phyloP scores from a whole-genome alignment of 2,329 filamentous ascomycete genomes.

The Pestalotiopsis sp. region DNA sequence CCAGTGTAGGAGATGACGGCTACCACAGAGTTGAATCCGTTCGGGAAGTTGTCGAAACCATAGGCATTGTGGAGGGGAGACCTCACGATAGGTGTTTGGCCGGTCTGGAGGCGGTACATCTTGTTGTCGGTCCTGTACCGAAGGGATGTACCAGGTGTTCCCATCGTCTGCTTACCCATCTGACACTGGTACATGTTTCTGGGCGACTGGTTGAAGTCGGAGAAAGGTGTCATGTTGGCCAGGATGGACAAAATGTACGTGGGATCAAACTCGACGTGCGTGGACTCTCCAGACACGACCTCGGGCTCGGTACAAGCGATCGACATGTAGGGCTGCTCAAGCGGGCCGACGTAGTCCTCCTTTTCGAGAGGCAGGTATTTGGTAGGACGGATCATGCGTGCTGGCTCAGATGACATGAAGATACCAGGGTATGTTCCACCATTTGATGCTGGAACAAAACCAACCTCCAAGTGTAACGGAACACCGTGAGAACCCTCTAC shows the following conservation, averaged over 20 bases:
- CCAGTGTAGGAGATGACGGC: slow-evolving; percentile 98
- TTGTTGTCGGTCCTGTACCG: slow-evolving; percentile 96
- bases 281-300: slow-evolving; percentile 83
- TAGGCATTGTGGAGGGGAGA: slow-evolving; percentile 94
- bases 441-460: slow-evolving; percentile 83
- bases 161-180: slow-evolving; percentile 99
- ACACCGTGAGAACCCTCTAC: slow-evolving; percentile 82
- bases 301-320: slow-evolving; percentile 91
- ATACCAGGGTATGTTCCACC: slow-evolving; percentile 96
- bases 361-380: slow-evolving; percentile 89
- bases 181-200: slow-evolving; percentile 99
- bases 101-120: slow-evolving; percentile 89
- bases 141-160: slow-evolving; percentile 85
- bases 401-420: slow-evolving; percentile 85
- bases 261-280: slow-evolving; percentile 90
- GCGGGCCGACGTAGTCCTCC: slow-evolving; percentile 85
- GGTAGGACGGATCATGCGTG: slow-evolving; percentile 87
- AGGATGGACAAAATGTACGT: slow-evolving; percentile 98
- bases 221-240: slow-evolving; percentile 98
- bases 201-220: slow-evolving; percentile 97
- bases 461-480: slow-evolving; percentile 85
- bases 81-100: slow-evolving; percentile 91
- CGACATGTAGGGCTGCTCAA: slow-evolving; percentile 98
- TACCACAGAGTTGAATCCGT: slow-evolving; percentile 92
- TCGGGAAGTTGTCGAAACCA: slow-evolving; percentile 96